Base-by-base conservation (phyloP, 768 basidiomycete genomes). In the Tylopilus sp. region DNA sequence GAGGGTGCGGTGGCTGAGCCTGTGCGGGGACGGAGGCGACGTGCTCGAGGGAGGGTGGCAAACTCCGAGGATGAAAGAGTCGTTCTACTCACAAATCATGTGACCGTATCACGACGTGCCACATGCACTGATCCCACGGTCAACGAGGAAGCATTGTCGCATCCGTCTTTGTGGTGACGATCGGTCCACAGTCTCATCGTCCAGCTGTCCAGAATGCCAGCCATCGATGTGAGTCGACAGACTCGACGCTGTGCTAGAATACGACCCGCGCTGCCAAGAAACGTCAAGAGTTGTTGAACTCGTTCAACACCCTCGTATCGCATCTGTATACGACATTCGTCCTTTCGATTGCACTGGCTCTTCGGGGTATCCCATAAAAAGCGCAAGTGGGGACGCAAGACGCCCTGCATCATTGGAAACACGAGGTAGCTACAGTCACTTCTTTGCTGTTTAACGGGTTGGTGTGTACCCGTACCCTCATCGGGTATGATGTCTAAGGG, bases 241-340 rank as follows among this genome's bases (percentile, higher is more conserved):
- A 41, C 31, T 6, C 28, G 16, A 26, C 11, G n/a, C 5, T 30
- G 11, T 11, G 7, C 8, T 55, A 84, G 74, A 70, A 74, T 1
- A 76, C 71, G 40, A 58, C 79, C 2, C 76, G 80, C 10, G 77
- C 80, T 14, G 68, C 75, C 11, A 89, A 83, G 67, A 80, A 81
- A 57, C 79, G 83, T 13, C 71, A 71, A 6, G 87, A 89, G 26
- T 68, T 90, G 1, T 65, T 91, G 14, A 70, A 76, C 5, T 81
- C 87, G 9, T 84, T 83, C 48, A 89, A 91, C 62, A 85, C 80
- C 1, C 77, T 92, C 19, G 71, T 82, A 0, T 90, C 86, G 1
- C 89, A 92, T 68, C 72, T 91, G 13, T 74, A 78, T 48, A 87
- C 87, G 0, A 89, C 89, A 0, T 91, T 90, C 63, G 76, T 81